Percentiles rank a stretch among this genome's conserved stretches.
phyloP scores from a whole-genome alignment of 1,139 yeast species.

The Ashbya aceris region DNA sequence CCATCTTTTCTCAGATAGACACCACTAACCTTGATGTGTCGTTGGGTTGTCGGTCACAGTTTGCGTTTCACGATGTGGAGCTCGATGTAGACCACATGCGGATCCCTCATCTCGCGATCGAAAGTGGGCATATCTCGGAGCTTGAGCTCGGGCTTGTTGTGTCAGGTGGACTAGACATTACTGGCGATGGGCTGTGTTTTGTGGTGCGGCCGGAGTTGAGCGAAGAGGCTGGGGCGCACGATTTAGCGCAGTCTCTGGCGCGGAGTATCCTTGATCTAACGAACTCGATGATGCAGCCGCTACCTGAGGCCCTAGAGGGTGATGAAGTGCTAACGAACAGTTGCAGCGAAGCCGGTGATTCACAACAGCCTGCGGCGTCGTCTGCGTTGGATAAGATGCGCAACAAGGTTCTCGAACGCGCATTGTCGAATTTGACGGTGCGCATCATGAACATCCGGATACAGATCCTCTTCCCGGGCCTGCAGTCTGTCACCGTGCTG shows the following conservation, averaged over 20 bases:
- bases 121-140: conserved; percentile 53
- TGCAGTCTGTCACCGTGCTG: conserved; percentile 9
- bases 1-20: conserved; percentile 76
- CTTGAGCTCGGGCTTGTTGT: conserved; percentile 46
- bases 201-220: conserved; percentile 31
- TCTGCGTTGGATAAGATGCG: conserved; percentile 21
- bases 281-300: conserved; percentile 42
- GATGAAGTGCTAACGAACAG: conserved; percentile 13
- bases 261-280: conserved; percentile 62
- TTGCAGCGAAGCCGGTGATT: conserved; percentile 8
- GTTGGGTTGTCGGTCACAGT: conserved; percentile 46
- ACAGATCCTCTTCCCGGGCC: conserved; percentile 16
- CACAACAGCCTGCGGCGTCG: conserved; percentile 1
- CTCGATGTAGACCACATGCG: conserved; percentile 66
- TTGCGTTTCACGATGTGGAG: conserved; percentile 52
- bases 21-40: conserved; percentile 75
- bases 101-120: conserved; percentile 56
- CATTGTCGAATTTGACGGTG: conserved; percentile 25
- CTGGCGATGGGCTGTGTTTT: conserved; percentile 49
- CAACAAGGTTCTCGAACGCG: conserved; percentile 27
- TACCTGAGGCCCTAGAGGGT: conserved; percentile 15
- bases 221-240: conserved; percentile 24
- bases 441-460: conserved; percentile 16
- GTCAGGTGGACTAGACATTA: conserved; percentile 58
- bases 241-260: conserved; percentile 37